Conservation (phyloP, 305 asterid genomes). For the Euphrasia arctica region DNA sequence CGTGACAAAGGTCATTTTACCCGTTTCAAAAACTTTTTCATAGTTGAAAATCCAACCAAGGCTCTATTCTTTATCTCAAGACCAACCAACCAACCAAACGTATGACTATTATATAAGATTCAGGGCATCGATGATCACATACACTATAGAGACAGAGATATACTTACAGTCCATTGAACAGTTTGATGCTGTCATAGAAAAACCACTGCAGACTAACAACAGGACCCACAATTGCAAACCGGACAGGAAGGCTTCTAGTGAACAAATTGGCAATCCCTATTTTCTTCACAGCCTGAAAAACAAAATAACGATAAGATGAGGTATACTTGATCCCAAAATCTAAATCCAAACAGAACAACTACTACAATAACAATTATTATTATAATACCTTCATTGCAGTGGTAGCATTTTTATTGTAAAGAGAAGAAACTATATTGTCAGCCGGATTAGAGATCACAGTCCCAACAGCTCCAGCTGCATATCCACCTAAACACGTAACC, state of each 20-base stretch:
- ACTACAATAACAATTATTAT: too few species aligned
- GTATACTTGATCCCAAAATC: not conserved
- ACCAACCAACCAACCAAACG: not conserved
- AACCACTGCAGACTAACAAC: conserved; percentile 74
- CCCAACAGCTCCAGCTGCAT: conserved; percentile 69
- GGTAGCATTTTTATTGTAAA: conserved; percentile 53
- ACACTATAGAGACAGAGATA: not conserved
- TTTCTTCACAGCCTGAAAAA: conserved; percentile 56
- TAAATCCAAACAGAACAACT: too few species aligned
- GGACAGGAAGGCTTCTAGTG: conserved; percentile 72
- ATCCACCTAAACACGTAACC: conserved; percentile 71
- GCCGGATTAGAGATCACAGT: conserved; percentile 73
- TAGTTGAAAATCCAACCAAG: not conserved
- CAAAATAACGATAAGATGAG: conserved; percentile 5
- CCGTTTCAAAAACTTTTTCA: not conserved
- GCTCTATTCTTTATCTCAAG: not conserved
- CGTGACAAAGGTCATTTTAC: not conserved
- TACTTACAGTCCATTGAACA: conserved; percentile 66
- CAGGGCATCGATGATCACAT: not conserved
- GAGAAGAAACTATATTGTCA: conserved; percentile 69
- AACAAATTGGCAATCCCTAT: conserved; percentile 60
- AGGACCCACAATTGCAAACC: conserved; percentile 64
- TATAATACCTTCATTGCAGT: conserved; percentile 43
- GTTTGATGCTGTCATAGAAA: conserved; percentile 70
- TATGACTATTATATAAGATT: not conserved